Evolutionary conservation across 192 early-diverging fungal genomes (phyloP).

Genomic region (Spinellus fusiger): DNA sequence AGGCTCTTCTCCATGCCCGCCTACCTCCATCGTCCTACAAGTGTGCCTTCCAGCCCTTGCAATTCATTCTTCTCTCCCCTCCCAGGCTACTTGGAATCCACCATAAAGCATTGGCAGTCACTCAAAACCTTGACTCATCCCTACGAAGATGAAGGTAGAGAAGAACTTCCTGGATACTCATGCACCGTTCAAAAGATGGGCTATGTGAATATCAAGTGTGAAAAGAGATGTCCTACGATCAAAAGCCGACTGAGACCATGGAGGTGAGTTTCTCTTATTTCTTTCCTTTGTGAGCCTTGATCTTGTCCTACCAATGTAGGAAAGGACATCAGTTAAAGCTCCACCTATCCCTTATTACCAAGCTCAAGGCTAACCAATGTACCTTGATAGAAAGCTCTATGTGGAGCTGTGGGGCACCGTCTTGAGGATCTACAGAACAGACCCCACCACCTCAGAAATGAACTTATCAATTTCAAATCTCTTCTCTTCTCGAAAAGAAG

Average conservation of each 20-base stretch:
- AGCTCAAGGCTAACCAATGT: not conserved
- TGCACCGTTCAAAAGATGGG: conserved; percentile 45
- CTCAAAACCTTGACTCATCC: conserved; percentile 5
- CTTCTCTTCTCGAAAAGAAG: not conserved
- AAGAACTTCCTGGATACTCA: conserved; percentile 34
- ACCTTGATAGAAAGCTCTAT: conserved; percentile 40
- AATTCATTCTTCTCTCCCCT: not conserved
- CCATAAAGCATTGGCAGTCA: not conserved
- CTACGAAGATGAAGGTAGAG: conserved; percentile 38
- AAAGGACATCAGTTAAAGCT: not conserved
- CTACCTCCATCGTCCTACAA: not conserved
- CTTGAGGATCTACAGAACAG: conserved; percentile 9
- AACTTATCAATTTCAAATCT: not conserved
- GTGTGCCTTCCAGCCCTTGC: not conserved
- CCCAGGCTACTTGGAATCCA: not conserved
- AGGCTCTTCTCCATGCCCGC: conserved; percentile 8
- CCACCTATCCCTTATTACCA: not conserved
- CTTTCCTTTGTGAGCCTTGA: not conserved
- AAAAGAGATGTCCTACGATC: conserved; percentile 25
- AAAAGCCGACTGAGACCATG: conserved; percentile 36
- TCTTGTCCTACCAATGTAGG: not conserved
- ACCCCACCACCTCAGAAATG: not conserved
- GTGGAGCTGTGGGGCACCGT: conserved; percentile 43
- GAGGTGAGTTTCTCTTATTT: conserved; percentile 22
- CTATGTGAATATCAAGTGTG: conserved; percentile 42